Conservation (phyloP, 2,329 filamentous ascomycete species). For the Diplocarpon mali region DNA sequence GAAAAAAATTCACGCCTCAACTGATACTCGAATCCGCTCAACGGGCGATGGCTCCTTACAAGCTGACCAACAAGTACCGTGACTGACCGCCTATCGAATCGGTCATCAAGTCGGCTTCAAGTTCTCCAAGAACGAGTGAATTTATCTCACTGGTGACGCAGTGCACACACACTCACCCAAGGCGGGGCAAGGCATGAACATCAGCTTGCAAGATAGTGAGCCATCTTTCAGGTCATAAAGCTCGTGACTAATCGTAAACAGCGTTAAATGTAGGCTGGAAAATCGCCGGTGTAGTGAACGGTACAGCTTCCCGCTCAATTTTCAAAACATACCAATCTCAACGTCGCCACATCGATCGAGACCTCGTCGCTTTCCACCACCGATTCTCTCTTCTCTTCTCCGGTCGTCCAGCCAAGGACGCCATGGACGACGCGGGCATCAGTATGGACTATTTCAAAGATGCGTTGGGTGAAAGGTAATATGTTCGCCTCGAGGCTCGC, state of each 20-base stretch:
- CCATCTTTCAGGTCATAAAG: neutral
- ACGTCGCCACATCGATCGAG: constrained; percentile 48
- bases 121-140: constrained; percentile 28
- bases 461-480: constrained; percentile 47
- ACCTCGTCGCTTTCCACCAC: constrained; percentile 55
- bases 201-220: constrained; percentile 44
- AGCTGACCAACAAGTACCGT: constrained; percentile 49
- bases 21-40: constrained; percentile 52
- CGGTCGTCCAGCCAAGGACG: constrained; percentile 38
- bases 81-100: constrained; percentile 48
- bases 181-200: constrained; percentile 50
- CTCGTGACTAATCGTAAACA: neutral
- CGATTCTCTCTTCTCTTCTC: constrained; percentile 46
- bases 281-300: constrained; percentile 27
- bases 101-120: constrained; percentile 47
- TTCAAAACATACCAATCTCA: constrained; percentile 53
- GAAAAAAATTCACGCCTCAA: constrained; percentile 51
- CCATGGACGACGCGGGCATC: constrained; percentile 36
- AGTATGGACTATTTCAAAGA: constrained; percentile 52
- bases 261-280: constrained; percentile 53
- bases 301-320: constrained; percentile 35
- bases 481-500: constrained; percentile 46
- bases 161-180: constrained; percentile 49
- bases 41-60: constrained; percentile 56
- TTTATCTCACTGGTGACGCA: constrained; percentile 44